phyloP scores from a whole-genome alignment of 345 rosid species.

The Luvunga scandens region DNA sequence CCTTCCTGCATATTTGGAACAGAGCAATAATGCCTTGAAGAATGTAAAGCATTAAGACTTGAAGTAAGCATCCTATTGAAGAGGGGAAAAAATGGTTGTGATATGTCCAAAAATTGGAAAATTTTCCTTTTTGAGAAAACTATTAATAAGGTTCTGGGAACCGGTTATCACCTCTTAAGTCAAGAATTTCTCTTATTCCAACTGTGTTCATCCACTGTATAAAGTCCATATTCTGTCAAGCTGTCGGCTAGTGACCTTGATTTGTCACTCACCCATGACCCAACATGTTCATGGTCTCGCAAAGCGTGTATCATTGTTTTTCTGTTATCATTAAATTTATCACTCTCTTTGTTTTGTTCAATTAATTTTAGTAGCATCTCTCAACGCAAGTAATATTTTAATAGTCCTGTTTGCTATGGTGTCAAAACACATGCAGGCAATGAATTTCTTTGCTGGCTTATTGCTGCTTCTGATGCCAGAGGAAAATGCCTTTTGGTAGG shows the following conservation, averaged over 20 bases:
- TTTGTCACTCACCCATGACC: neutral
- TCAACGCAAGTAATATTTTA: neutral
- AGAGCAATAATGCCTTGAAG: neutral
- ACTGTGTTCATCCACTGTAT: neutral
- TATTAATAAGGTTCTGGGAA: neutral
- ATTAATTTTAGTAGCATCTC: slow-evolving; percentile 4
- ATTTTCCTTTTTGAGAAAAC: neutral
- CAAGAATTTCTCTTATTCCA: neutral
- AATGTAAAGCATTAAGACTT: neutral
- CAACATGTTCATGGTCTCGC: neutral
- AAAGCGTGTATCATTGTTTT: neutral
- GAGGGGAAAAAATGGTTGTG: neutral
- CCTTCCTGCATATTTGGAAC: neutral
- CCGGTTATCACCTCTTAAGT: neutral
- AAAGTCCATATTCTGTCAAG: neutral
- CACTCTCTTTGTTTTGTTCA: neutral
- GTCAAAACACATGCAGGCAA: slow-evolving; percentile 64
- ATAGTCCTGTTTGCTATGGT: slow-evolving; percentile 15
- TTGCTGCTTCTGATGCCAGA: slow-evolving; percentile 97
- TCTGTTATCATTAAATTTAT: slow-evolving; percentile 5
- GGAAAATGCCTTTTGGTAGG: slow-evolving; percentile 99
- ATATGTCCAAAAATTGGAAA: neutral
- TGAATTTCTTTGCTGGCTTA: slow-evolving; percentile 97
- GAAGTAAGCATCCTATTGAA: neutral
- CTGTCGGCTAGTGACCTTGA: neutral